phyloP scores from a whole-genome alignment of 768 basidiomycete species.

The Kwoniella botswanensis region DNA sequence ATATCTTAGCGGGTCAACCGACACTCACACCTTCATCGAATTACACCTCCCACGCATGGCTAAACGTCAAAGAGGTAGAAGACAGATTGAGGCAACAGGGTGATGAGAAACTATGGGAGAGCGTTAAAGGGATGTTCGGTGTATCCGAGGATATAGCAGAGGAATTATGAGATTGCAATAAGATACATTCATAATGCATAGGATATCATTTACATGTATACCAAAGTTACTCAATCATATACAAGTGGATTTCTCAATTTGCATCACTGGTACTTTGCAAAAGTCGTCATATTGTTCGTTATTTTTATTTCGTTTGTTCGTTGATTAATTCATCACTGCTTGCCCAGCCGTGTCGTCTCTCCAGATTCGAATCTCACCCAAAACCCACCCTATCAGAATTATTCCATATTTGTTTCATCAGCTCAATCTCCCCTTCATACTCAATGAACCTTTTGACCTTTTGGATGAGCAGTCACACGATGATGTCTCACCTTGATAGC shows the following conservation, averaged over 20 bases:
- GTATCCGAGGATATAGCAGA: constrained; percentile 13
- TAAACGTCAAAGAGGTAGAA: constrained; percentile 89
- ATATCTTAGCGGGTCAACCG: constrained; percentile 87
- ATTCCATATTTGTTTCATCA: too few relatives aligned
- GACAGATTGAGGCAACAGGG: constrained; percentile 49
- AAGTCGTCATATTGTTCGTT: background rate
- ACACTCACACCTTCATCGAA: constrained; percentile 63
- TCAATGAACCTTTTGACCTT: too few relatives aligned
- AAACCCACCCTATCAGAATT: background rate
- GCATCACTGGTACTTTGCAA: background rate
- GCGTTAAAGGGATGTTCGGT: constrained; percentile 46
- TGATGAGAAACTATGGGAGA: constrained; percentile 37
- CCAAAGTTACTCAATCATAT: background rate
- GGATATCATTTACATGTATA: background rate
- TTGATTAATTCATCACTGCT: too few relatives aligned
- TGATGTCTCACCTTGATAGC: constrained; percentile 53
- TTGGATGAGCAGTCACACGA: too few relatives aligned
- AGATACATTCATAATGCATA: constrained; percentile 2
- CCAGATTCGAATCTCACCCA: background rate
- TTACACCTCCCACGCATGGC: constrained; percentile 84
- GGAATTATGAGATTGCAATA: too few relatives aligned
- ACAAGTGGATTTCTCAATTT: background rate
- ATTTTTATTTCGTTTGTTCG: too few relatives aligned
- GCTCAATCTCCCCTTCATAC: too few relatives aligned
- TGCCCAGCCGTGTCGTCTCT: too few relatives aligned